Conservation (phyloP, 495 filamentous ascomycete genomes). For the Neurospora discreta region DNA sequence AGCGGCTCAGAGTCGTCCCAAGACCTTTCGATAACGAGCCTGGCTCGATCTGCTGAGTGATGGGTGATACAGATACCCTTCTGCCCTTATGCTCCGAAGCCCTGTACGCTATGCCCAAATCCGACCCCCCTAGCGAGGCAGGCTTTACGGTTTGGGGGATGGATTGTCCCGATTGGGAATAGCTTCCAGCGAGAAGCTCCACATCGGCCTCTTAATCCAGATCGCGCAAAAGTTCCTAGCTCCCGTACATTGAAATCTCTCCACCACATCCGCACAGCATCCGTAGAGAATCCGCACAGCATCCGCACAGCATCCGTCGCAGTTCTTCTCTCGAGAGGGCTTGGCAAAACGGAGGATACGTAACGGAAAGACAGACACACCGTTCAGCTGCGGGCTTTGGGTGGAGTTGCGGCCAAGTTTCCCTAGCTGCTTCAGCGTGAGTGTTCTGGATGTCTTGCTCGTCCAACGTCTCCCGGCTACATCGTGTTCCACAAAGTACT, state of each 20-base stretch:
- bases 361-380: not conserved
- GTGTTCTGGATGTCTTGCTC: not conserved
- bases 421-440: not conserved
- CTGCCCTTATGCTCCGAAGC: not conserved
- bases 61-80: not conserved
- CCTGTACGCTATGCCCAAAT: not conserved
- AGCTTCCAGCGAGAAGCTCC: not conserved
- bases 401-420: not conserved
- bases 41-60: not conserved
- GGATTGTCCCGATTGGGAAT: not conserved
- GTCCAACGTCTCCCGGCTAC: conserved; percentile 4
- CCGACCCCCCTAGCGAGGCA: not conserved
- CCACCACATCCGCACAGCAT: not conserved
- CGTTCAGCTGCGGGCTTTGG: not conserved
- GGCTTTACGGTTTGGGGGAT: not conserved
- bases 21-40: not conserved
- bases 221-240: not conserved
- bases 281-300: not conserved
- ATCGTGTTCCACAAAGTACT: conserved; percentile 12
- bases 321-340: not conserved
- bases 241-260: not conserved
- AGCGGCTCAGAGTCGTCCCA: not conserved
- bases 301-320: not conserved
- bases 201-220: not conserved
- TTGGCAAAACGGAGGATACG: not conserved